Evolutionary conservation across 1,284 basidiomycete species (phyloP).

Genomic region (Gomphus bonarii): DNA sequence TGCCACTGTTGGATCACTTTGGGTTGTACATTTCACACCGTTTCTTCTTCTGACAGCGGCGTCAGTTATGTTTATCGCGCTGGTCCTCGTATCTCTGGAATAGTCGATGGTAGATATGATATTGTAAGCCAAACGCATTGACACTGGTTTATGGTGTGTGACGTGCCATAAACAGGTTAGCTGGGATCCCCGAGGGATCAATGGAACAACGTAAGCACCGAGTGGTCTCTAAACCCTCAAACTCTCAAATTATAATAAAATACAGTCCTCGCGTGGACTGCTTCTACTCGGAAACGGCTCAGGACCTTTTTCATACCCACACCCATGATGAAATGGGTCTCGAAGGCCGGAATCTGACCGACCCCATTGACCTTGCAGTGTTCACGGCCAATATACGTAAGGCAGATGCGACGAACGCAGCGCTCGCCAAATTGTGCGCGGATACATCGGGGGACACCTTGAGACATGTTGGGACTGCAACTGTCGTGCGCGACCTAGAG

Average conservation of each 20-base stretch:
- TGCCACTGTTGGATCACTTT: conserved; percentile 1
- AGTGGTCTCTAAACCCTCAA: neutral
- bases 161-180: conserved; percentile 15
- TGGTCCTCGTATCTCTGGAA: conserved; percentile 16
- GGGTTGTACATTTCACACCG: neutral
- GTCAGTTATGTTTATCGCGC: conserved; percentile 19
- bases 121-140: conserved; percentile 9
- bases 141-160: neutral
- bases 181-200: conserved; percentile 21
- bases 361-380: conserved; percentile 15
- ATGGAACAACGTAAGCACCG: conserved; percentile 16
- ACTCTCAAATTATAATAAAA: neutral
- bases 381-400: conserved; percentile 15
- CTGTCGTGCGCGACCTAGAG: conserved; percentile 20
- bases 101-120: conserved; percentile 18
- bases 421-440: conserved; percentile 16
- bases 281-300: conserved; percentile 18
- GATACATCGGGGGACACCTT: conserved; percentile 17
- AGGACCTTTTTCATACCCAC: conserved; percentile 18
- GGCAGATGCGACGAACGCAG: conserved; percentile 17
- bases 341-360: conserved; percentile 17
- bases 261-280: conserved; percentile 18
- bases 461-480: conserved; percentile 18
- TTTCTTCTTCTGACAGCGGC: conserved; percentile 10
- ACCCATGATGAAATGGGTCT: conserved; percentile 16